phyloP scores from a whole-genome alignment of 2,329 filamentous ascomycete species.

The Alternaria tenuissima region DNA sequence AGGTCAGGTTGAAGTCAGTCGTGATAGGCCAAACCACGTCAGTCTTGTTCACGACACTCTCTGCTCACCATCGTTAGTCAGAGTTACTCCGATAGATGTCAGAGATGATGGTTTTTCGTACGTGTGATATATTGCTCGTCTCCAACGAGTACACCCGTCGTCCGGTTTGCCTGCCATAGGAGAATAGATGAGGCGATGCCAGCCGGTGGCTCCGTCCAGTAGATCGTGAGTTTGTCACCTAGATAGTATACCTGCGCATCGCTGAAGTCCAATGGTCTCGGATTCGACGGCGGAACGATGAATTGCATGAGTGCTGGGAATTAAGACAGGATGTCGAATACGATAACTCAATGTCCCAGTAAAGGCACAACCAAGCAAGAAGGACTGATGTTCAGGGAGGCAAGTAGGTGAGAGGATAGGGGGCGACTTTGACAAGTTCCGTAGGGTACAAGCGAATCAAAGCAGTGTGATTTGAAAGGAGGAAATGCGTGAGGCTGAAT shows the following conservation, averaged over 20 bases:
- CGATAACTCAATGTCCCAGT: neutral
- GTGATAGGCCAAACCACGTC: neutral
- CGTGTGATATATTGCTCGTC: neutral
- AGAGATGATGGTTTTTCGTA: neutral
- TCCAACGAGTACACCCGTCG: neutral
- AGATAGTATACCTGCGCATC: neutral
- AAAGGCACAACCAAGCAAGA: neutral
- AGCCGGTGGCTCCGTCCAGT: neutral
- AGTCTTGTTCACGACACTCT: neutral
- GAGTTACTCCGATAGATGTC: neutral
- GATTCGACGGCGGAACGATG: neutral
- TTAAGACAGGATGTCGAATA: neutral
- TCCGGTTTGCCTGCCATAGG: neutral
- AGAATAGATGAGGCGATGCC: neutral
- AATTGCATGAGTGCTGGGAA: neutral
- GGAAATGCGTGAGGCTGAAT: neutral
- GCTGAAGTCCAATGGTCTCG: neutral
- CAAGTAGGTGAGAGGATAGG: neutral
- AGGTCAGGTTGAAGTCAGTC: neutral
- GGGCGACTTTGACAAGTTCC: neutral
- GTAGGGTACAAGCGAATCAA: neutral
- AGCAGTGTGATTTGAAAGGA: neutral
- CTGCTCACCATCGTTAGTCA: neutral
- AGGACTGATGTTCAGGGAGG: neutral
- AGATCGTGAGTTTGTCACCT: neutral